phyloP scores from a whole-genome alignment of 768 basidiomycete genomes.

The Boletus edulis region DNA sequence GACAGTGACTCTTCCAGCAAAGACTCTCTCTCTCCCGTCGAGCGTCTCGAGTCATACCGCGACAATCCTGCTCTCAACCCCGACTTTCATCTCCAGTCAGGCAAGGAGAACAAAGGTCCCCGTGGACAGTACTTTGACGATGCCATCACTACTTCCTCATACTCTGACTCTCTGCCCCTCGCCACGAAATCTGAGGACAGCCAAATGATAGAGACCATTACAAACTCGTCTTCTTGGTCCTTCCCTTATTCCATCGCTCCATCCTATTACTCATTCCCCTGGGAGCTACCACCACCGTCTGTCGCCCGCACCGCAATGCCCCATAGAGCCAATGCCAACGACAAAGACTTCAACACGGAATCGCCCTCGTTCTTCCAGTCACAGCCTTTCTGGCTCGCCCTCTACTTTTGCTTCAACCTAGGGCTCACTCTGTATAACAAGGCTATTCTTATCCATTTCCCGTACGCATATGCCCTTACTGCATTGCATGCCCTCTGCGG shows the following conservation, averaged over 20 bases:
- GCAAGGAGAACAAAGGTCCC: constrained; percentile 17
- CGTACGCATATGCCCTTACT: constrained; percentile 94
- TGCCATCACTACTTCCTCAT: constrained; percentile 6
- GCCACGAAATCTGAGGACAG: constrained; percentile 6
- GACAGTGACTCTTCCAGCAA: constrained; percentile 9
- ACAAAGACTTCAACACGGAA: constrained; percentile 10
- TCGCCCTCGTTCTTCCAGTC: constrained; percentile 26
- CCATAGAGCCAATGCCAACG: not conserved
- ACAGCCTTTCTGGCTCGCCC: constrained; percentile 58
- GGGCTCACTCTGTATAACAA: constrained; percentile 96
- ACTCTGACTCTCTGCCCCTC: not conserved
- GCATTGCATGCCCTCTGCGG: constrained; percentile 90
- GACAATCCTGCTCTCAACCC: constrained; percentile 2
- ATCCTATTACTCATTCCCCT: constrained; percentile 13
- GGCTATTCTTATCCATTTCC: constrained; percentile 84
- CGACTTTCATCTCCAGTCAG: not conserved
- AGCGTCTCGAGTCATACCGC: not conserved
- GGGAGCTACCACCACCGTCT: constrained; percentile 18
- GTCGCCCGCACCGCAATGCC: constrained; percentile 1
- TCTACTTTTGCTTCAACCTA: constrained; percentile 92
- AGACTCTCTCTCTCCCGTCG: constrained; percentile 1
- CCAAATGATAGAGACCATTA: not conserved
- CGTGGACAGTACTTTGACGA: constrained; percentile 25
- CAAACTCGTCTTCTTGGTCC: not conserved
- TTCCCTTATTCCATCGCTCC: not conserved